Conservation (phyloP, 345 rosid species). For the Crucihimalaya himalaica region DNA sequence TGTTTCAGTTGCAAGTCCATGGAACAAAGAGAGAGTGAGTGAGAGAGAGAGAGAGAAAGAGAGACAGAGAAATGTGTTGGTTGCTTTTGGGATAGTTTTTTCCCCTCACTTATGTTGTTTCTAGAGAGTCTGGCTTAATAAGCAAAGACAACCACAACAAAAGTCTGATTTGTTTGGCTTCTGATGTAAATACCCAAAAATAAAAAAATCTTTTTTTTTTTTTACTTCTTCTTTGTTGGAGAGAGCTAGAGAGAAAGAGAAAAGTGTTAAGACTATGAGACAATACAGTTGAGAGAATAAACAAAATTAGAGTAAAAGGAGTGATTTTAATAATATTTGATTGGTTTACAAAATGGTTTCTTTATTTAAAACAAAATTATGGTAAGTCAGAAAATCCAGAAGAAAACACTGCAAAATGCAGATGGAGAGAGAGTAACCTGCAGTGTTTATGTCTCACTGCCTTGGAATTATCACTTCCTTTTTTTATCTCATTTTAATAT, state of each 20-base stretch:
- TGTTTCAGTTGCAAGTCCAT: slow-evolving; percentile 93
- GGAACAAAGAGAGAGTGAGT: slow-evolving; percentile 42
- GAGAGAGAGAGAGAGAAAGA: slow-evolving; percentile 35
- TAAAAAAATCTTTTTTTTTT: neutral
- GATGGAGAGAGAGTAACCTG: slow-evolving; percentile 46
- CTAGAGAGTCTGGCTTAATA: slow-evolving; percentile 34
- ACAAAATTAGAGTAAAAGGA: slow-evolving; percentile 31
- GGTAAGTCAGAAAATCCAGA: slow-evolving; percentile 21
- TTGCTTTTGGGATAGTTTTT: slow-evolving; percentile 41
- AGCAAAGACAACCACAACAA: slow-evolving; percentile 39
- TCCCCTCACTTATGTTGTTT: slow-evolving; percentile 24
- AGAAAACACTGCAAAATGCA: slow-evolving; percentile 37
- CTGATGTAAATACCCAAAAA: slow-evolving; percentile 36
- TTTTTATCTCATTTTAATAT: slow-evolving; percentile 37
- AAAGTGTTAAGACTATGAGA: slow-evolving; percentile 50
- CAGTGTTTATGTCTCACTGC: slow-evolving; percentile 46
- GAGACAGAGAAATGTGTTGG: slow-evolving; percentile 42
- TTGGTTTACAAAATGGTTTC: slow-evolving; percentile 9
- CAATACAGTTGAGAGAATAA: slow-evolving; percentile 53
- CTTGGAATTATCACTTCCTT: slow-evolving; percentile 45
- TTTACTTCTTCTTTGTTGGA: slow-evolving; percentile 40
- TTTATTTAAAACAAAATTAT: slow-evolving; percentile 20
- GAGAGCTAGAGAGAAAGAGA: slow-evolving; percentile 51
- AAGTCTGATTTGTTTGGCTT: slow-evolving; percentile 36
- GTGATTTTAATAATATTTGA: slow-evolving; percentile 10